Conservation (phyloP, 106 monocot species). For the Hemerocallis citrina region DNA sequence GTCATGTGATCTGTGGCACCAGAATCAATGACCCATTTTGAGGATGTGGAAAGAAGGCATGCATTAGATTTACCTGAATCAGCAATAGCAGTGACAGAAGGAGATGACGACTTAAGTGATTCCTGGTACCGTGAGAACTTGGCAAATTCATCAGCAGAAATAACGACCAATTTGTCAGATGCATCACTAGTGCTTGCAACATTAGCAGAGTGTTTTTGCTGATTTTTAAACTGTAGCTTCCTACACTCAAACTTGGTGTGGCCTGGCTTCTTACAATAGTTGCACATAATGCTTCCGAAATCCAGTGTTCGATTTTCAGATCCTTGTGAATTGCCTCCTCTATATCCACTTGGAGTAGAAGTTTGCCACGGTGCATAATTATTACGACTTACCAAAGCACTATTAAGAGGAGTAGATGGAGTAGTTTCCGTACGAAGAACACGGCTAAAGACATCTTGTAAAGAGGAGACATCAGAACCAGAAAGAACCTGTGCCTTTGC, state of each 20-base stretch:
- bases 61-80: not conserved
- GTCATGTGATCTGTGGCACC: constrained; percentile 8
- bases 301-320: not conserved
- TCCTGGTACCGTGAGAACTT: not conserved
- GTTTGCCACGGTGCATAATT: not conserved
- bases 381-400: not conserved
- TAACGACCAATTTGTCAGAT: not conserved
- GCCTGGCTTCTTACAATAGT: not conserved
- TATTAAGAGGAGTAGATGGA: not conserved
- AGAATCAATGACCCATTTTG: not conserved
- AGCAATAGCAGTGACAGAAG: not conserved
- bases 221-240: not conserved
- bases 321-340: not conserved
- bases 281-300: not conserved
- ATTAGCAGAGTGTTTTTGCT: not conserved
- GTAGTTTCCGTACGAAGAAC: not conserved
- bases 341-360: not conserved
- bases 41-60: not conserved
- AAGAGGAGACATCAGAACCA: constrained; percentile 3
- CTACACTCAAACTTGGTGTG: not conserved
- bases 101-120: not conserved
- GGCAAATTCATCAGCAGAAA: constrained; percentile 1
- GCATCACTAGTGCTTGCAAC: not conserved
- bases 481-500: constrained; percentile 8
- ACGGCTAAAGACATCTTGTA: constrained; percentile 2